Percentiles rank a stretch among this genome's conserved stretches.
phyloP scores from a whole-genome alignment of 1,139 yeast species.

The Saccharomyces hybrid region DNA sequence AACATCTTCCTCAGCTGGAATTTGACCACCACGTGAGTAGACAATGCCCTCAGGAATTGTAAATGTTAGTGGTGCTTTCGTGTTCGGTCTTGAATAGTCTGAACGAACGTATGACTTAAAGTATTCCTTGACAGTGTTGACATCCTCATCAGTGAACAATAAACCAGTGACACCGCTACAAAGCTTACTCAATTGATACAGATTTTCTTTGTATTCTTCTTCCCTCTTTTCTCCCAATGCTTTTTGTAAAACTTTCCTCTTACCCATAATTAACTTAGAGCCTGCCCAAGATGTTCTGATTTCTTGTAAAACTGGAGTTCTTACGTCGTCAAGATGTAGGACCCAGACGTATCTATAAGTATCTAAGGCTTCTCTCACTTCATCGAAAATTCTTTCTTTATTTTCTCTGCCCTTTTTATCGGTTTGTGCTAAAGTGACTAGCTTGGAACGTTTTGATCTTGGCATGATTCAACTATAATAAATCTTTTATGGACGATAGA shows the following conservation, averaged over 20 bases:
- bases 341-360: conserved; percentile 75
- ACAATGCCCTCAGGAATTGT: conserved; percentile 83
- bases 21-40: conserved; percentile 92
- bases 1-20: conserved; percentile 84
- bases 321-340: conserved; percentile 79
- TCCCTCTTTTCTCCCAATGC: conserved; percentile 83
- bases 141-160: conserved; percentile 78
- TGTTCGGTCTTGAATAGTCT: conserved; percentile 87
- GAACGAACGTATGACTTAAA: conserved; percentile 69
- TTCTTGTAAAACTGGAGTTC: conserved; percentile 92
- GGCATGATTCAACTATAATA: conserved; percentile 50
- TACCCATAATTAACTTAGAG: conserved; percentile 80
- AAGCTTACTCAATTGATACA: conserved; percentile 55
- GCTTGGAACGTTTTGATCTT: conserved; percentile 88
- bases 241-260: conserved; percentile 86
- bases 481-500: not conserved
- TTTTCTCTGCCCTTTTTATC: conserved; percentile 93
- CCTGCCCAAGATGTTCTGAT: conserved; percentile 90
- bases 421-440: conserved; percentile 92
- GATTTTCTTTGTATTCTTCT: conserved; percentile 82
- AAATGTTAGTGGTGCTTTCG: conserved; percentile 74
- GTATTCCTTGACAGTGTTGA: conserved; percentile 77
- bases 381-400: conserved; percentile 85
- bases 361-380: conserved; percentile 76
- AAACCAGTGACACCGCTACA: conserved; percentile 76